These are phyloP conservation scores for Thymus mandschuricus DNA, from an alignment of 257 asterid genomes.

Conservation along the genomic window DNA sequence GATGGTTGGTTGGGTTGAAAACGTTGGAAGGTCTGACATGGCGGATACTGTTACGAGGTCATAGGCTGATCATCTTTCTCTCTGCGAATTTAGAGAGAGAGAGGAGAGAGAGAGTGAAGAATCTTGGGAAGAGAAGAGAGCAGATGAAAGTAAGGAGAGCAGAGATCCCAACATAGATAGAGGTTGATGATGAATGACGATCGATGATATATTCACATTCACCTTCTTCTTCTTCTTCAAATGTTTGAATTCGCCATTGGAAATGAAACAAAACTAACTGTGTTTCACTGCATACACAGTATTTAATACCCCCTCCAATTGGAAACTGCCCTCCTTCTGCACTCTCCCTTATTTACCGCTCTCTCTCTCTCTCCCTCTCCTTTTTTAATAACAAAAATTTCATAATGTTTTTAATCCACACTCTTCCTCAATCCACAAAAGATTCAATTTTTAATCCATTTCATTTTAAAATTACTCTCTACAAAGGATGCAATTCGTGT, in stretches of 20 bases:
- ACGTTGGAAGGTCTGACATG: too few species aligned
- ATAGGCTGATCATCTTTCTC: conserved; percentile 19
- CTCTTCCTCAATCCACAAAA: too few species aligned
- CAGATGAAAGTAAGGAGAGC: conserved; percentile 45
- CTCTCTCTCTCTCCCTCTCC: not conserved
- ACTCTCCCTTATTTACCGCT: conserved; percentile 30
- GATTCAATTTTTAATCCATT: too few species aligned
- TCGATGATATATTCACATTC: not conserved
- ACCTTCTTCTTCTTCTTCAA: not conserved
- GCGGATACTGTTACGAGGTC: too few species aligned
- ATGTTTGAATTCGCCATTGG: conserved; percentile 28
- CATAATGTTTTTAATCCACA: too few species aligned
- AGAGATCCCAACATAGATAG: conserved; percentile 40
- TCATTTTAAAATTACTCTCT: too few species aligned
- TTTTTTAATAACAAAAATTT: too few species aligned
- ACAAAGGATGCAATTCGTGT: too few species aligned
- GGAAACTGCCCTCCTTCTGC: not conserved
- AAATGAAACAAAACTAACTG: not conserved
- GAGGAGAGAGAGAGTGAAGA: conserved; percentile 29
- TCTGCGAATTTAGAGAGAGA: conserved; percentile 26
- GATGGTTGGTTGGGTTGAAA: too few species aligned
- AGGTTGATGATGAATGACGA: conserved; percentile 9
- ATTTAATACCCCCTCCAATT: conserved; percentile 2
- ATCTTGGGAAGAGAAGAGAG: conserved; percentile 35
- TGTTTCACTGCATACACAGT: conserved; percentile 23